Percentiles rank a stretch among this genome's conserved stretches.
Evolutionary conservation across 495 filamentous ascomycete genomes (phyloP).

Genomic region (Xylaria bambusicola): DNA sequence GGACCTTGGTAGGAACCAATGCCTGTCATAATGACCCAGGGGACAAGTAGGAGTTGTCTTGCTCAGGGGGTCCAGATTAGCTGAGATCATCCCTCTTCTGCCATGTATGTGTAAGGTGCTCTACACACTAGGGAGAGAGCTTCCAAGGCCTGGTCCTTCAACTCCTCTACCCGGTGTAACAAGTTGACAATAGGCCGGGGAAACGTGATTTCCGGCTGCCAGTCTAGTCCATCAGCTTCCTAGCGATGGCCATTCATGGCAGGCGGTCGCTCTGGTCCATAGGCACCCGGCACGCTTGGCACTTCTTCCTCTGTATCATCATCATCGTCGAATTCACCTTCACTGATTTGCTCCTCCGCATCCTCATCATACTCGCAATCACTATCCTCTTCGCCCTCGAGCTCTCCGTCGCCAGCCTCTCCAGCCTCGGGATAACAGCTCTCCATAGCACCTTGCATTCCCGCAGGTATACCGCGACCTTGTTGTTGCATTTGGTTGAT

Average conservation of each 20-base stretch:
- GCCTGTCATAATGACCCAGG: not conserved
- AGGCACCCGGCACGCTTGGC: conserved; percentile 32
- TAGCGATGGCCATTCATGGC: conserved; percentile 41
- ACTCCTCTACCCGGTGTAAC: conserved; percentile 16
- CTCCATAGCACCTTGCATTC: conserved; percentile 58
- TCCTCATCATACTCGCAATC: conserved; percentile 47
- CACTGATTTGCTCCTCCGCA: conserved; percentile 55
- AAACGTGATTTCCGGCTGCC: conserved; percentile 18
- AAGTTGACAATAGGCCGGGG: conserved; percentile 14
- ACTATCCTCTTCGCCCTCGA: conserved; percentile 76
- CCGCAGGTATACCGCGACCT: conserved; percentile 68
- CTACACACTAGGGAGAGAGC: conserved; percentile 4
- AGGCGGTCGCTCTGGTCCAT: conserved; percentile 38
- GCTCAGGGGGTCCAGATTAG: not conserved
- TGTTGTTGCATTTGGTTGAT: conserved; percentile 94
- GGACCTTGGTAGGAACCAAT: conserved; percentile 1
- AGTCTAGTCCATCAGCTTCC: conserved; percentile 25
- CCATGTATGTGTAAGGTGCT: not conserved
- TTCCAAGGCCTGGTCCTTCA: conserved; percentile 4
- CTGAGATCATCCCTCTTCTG: not conserved
- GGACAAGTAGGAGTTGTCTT: not conserved
- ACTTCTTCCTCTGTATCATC: conserved; percentile 42
- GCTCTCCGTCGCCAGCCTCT: conserved; percentile 63
- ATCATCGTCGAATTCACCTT: conserved; percentile 39
- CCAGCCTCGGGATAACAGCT: conserved; percentile 48